phyloP scores from a whole-genome alignment of 2,329 filamentous ascomycete species.

The Colletotrichum caudatum region DNA sequence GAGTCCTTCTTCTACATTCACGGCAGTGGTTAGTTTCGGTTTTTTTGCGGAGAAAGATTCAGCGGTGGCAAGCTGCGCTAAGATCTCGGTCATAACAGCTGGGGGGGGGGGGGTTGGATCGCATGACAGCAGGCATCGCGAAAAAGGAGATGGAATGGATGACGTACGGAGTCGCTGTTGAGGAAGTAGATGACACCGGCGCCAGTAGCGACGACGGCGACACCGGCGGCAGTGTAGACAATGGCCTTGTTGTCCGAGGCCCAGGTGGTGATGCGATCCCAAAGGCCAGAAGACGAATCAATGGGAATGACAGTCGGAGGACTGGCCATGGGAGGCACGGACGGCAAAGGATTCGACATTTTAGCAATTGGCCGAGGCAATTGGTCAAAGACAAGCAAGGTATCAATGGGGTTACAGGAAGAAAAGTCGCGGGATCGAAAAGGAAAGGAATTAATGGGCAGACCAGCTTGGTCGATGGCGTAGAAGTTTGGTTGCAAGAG shows the following conservation, averaged over 20 bases:
- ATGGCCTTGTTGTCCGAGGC: slow-evolving; percentile 94
- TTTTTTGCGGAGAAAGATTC: not conserved
- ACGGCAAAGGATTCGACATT: slow-evolving; percentile 62
- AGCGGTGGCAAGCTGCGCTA: slow-evolving; percentile 8
- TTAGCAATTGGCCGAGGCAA: slow-evolving; percentile 41
- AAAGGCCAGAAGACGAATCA: slow-evolving; percentile 75
- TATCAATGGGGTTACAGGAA: slow-evolving; percentile 24
- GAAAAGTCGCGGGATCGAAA: slow-evolving; percentile 22
- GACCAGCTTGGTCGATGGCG: slow-evolving; percentile 47
- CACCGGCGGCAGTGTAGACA: slow-evolving; percentile 95
- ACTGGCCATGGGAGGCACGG: slow-evolving; percentile 59
- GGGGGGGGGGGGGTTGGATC: slow-evolving; percentile 21
- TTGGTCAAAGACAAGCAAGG: slow-evolving; percentile 44
- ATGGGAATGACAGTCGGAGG: slow-evolving; percentile 60
- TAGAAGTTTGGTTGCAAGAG: slow-evolving; percentile 48
- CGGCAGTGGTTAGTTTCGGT: slow-evolving; percentile 37
- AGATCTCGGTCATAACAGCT: slow-evolving; percentile 24
- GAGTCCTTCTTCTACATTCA: slow-evolving; percentile 53
- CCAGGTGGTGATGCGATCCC: slow-evolving; percentile 93
- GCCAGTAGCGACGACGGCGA: slow-evolving; percentile 90
- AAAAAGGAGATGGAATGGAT: slow-evolving; percentile 45
- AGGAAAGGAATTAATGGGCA: slow-evolving; percentile 33
- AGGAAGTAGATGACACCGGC: slow-evolving; percentile 96
- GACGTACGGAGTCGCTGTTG: slow-evolving; percentile 66
- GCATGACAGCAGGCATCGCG: slow-evolving; percentile 28